Conservation (phyloP, 164 flowering plant genomes). For the Berberis thunbergii region DNA sequence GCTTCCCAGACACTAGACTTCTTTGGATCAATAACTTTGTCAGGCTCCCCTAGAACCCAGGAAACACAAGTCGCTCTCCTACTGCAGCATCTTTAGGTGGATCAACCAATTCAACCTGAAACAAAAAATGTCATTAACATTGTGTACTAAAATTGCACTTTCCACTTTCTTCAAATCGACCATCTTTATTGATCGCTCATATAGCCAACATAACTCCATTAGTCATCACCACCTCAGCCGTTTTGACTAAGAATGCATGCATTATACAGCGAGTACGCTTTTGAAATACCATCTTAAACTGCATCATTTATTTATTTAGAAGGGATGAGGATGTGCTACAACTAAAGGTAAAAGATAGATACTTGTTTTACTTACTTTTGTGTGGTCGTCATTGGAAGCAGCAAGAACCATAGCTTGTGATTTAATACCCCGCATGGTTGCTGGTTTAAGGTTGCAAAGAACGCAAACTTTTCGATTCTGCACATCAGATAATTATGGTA, state of each 20-base stretch:
- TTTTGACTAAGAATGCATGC: too few species aligned
- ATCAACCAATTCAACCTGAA: slow-evolving; percentile 66
- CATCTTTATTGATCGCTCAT: too few species aligned
- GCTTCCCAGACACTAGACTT: slow-evolving; percentile 54
- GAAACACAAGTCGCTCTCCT: slow-evolving; percentile 63
- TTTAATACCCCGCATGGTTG: slow-evolving; percentile 81
- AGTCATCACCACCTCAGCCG: too few species aligned
- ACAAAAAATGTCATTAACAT: background rate
- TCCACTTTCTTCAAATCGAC: background rate
- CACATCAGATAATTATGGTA: background rate
- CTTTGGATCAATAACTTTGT: slow-evolving; percentile 75
- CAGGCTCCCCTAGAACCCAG: slow-evolving; percentile 69
- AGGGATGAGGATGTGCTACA: background rate
- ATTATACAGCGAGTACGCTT: too few species aligned
- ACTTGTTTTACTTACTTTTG: slow-evolving; percentile 40
- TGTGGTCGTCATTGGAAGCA: slow-evolving; percentile 58
- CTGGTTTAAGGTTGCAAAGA: slow-evolving; percentile 95
- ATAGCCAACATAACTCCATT: too few species aligned
- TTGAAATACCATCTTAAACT: too few species aligned
- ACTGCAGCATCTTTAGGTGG: slow-evolving; percentile 22
- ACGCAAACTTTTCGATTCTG: slow-evolving; percentile 95
- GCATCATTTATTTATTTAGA: background rate
- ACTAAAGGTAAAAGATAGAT: too few species aligned
- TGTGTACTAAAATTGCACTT: background rate
- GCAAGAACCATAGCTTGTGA: slow-evolving; percentile 98